Base-by-base conservation (phyloP, 164 flowering plant genomes). In the Amborella trichopoda region DNA sequence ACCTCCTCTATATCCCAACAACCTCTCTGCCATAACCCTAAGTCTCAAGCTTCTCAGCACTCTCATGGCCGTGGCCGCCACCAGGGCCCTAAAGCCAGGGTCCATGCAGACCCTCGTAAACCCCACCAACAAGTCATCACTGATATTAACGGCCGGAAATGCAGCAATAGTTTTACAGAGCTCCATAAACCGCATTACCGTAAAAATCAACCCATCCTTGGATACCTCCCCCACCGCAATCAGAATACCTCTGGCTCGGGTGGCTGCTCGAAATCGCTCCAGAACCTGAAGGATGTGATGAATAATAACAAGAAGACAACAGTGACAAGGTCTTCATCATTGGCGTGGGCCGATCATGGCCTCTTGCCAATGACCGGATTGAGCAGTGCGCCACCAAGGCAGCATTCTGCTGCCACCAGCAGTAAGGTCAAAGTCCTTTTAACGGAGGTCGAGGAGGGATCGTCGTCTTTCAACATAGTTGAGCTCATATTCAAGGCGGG, bases 391-490 rank as follows among this genome's bases (percentile, higher is more conserved):
- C n/a, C n/a, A n/a, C n/a, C n/a, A n/a, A n/a, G n/a, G n/a, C n/a
- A n/a, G n/a, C n/a, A n/a, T n/a, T n/a, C n/a, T n/a, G n/a, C n/a
- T n/a, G n/a, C n/a, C n/a, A n/a, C n/a, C n/a, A n/a, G n/a, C n/a
- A n/a, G n/a, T n/a, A n/a, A n/a, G n/a, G n/a, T n/a, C n/a, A n/a
- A n/a, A n/a, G n/a, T n/a, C n/a, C n/a, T n/a, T n/a, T n/a, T 88
- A 33, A 54, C 78, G 9, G 97, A 88, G 74, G 69, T 93, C 12
- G 71, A 80, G 3, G 73, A 66, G 24, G 94, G 91, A 4, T 87
- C 88, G 63, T 90, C 94, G 5, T 88, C 97, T 0, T 72, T 95
- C 4, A 93, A 88, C 37, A 95, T 93, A 26, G 97, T 93, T 8
- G 97, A 83, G 66, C 88, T 88, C 20, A 93, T 88, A 46, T 93